Percentiles rank a stretch among this genome's conserved stretches.
Evolutionary conservation across 2,329 filamentous ascomycete genomes (phyloP).

Genomic region (Diplodia sapinea): DNA sequence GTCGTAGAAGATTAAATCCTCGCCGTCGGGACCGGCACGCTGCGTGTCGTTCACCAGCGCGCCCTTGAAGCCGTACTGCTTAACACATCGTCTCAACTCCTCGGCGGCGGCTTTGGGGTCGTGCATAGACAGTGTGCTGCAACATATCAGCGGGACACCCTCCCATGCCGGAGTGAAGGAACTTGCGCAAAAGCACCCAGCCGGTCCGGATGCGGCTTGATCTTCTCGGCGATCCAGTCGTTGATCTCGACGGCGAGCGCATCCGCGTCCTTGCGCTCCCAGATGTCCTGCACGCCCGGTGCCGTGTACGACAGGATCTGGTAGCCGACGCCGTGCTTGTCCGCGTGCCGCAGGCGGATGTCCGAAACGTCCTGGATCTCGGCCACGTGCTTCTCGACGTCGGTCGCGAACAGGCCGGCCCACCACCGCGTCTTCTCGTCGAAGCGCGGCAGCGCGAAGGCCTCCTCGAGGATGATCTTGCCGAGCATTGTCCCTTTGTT

Average conservation of each 20-base stretch:
- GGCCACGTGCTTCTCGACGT: constrained; percentile 62
- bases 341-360: constrained; percentile 48
- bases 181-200: constrained; percentile 52
- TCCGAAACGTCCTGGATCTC: constrained; percentile 61
- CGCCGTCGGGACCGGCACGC: constrained; percentile 39
- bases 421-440: constrained; percentile 66
- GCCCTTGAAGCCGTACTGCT: constrained; percentile 63
- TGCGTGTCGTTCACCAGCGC: constrained; percentile 57
- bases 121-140: constrained; percentile 42
- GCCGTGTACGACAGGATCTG: constrained; percentile 57
- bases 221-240: constrained; percentile 53
- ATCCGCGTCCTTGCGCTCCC: constrained; percentile 52
- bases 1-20: constrained; percentile 44
- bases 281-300: constrained; percentile 57
- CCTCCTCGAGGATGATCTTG: constrained; percentile 68
- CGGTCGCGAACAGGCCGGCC: constrained; percentile 65
- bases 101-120: constrained; percentile 42
- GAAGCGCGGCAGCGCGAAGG: constrained; percentile 65
- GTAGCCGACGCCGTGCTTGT: constrained; percentile 55
- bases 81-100: constrained; percentile 41
- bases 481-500: constrained; percentile 56
- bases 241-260: constrained; percentile 55
- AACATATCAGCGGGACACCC: neutral
- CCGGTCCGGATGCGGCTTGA: constrained; percentile 51
- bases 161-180: neutral